Base-by-base conservation (phyloP, 441 rosid species). In the Euphorbia corollata region DNA sequence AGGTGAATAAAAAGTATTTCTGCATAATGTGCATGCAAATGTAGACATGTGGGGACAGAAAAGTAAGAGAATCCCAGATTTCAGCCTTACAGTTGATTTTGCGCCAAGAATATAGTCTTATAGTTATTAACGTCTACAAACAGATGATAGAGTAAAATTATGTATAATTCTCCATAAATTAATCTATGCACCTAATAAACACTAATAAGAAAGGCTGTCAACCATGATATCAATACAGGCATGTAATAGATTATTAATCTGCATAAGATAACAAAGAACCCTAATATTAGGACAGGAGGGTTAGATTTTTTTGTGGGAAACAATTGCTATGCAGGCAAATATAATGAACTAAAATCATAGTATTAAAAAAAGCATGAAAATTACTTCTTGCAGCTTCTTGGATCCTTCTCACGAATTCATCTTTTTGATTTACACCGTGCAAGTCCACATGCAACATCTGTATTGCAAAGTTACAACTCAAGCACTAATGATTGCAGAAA, bases 331-430 rank as follows among this genome's bases (percentile, higher is more conserved):
- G 54, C 47, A 59, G 51, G 58, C 13, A 48, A 55, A 57, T n/a
- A 61, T 70, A 67, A 56, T 59, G 45, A 8, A 5, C 19, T 34
- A 30, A 64, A 59, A 55, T 16, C 41, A 30, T 19, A 59, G 56
- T 58, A 8, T 23, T 38, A 15, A 55, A 69, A 58, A 19, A 62
- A 68, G 71, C 11, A 74, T 56, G 63, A 61, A 77, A 63, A 78
- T 81, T 86, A 92, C 96, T 82, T 77, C 63, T 76, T 71, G 77
- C 87, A 1, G 94, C 91, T 69, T 87, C 97, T 68, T 80, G 82
- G 68, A 90, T 85, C 84, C 79, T 77, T 75, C 82, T 85, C 78
- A 83, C 79, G 76, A 92, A 84, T 75, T 88, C 94, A 55, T 86
- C 91, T 72, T 83, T 88, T 11, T 41, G 61, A 77, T 67, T 71